Evolutionary conservation across 2,329 filamentous ascomycete species (phyloP), one percentile per base, ranked within the genome.

Genomic region (Colletotrichum agaves): DNA sequence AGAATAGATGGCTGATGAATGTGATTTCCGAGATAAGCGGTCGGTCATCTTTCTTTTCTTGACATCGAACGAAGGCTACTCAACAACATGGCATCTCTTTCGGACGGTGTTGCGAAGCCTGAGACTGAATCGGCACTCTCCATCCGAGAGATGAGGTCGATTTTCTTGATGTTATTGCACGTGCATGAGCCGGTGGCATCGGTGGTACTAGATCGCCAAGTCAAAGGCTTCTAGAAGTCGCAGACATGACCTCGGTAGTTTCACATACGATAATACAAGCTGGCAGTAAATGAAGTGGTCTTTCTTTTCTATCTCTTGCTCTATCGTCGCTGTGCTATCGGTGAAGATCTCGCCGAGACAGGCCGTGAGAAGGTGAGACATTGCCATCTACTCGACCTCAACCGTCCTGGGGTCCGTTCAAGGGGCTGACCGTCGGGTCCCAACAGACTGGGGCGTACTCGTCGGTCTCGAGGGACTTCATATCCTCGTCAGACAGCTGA

Each of bases 381-480:
- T 10, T 37, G 37, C 19, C 7, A 57, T 57, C 35, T 57, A 41
- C 31, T 17, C 19, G 21, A 33, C 8, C 33, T 66, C 52, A 67
- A 37, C 64, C 64, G 15, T 52, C 47, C n/a, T 27, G 13, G 27
- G 65, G 61, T 27, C 65, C 79, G 3, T 87, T 83, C 27, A 87
- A 69, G n/a, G 77, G 72, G 70, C 79, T 78, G 46, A 81, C 76
- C 2, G 85, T 84, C 2, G 87, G 87, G 73, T 89, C 85, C 87
- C 87, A 89, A 49, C 81, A 80, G 70, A 84, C 83, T 5, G 84
- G 83, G n/a, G 80, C 78, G 69, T 89, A 88, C 64, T 86, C 83
- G 2, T 77, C 77, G 1, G 83, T 86, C 63, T 84, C 80, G 23
- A 89, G 70, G 50, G 76, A 78, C 61, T 80, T 78, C 64, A 88